Percentiles rank a stretch among this genome's conserved stretches.
Evolutionary conservation across 768 basidiomycete species (phyloP).

Genomic region (Leccinum subgranulosum): DNA sequence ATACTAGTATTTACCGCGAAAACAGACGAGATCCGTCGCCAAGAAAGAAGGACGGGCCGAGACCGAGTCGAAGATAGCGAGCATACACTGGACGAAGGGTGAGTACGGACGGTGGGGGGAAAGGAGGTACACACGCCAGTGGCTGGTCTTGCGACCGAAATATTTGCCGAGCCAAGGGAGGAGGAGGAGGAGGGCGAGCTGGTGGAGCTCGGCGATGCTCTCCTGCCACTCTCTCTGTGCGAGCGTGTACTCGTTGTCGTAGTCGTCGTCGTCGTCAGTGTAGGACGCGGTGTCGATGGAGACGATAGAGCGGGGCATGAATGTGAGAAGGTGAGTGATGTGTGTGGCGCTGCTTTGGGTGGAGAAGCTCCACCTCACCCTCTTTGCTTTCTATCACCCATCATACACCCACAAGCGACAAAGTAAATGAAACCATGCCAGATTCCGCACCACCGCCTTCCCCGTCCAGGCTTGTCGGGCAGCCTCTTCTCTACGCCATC

Average conservation of each 20-base stretch:
- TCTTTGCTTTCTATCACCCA: conserved; percentile 16
- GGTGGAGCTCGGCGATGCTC: conserved; percentile 77
- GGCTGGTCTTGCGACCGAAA: conserved; percentile 81
- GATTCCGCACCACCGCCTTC: conserved; percentile 25
- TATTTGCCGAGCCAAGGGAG: conserved; percentile 88
- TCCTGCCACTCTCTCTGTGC: conserved; percentile 95
- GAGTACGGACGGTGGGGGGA: conserved; percentile 11
- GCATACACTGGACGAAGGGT: conserved; percentile 52
- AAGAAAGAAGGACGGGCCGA: conserved; percentile 62
- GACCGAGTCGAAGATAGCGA: conserved; percentile 65
- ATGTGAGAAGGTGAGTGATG: not conserved
- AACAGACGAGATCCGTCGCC: conserved; percentile 30
- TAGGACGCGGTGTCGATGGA: conserved; percentile 61
- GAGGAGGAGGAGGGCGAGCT: conserved; percentile 75
- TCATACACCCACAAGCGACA: conserved; percentile 1
- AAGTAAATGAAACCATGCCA: conserved; percentile 55
- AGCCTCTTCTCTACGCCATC: conserved; percentile 73
- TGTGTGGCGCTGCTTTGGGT: conserved; percentile 14
- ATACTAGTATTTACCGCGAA: conserved; percentile 16
- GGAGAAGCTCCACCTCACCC: conserved; percentile 12
- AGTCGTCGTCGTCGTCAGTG: conserved; percentile 45
- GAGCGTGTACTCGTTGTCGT: conserved; percentile 67
- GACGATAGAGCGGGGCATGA: conserved; percentile 59
- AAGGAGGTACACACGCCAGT: conserved; percentile 63
- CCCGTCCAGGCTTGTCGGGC: conserved; percentile 65